A percentile compares a stretch with the other conserved stretches of the same genome.
Evolutionary conservation across 2,329 filamentous ascomycete genomes (phyloP).

Genomic region (Ascochyta clinopodiicola): DNA sequence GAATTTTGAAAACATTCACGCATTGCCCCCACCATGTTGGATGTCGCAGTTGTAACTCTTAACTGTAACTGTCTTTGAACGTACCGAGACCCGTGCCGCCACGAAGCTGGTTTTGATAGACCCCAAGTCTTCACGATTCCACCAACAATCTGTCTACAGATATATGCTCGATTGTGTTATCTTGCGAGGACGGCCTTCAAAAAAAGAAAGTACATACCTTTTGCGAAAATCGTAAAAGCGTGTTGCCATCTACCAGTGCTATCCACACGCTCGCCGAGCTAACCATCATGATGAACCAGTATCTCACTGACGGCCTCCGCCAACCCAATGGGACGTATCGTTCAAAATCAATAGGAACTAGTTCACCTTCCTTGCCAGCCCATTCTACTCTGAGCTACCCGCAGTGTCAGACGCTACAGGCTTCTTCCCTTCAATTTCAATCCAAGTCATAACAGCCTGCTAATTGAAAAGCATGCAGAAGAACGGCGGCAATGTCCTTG

Average conservation of each 20-base stretch:
- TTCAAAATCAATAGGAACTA: constrained; percentile 19
- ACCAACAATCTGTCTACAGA: no score
- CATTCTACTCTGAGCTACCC: constrained; percentile 15
- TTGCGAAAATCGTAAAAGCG: no score
- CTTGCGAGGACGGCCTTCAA: no score
- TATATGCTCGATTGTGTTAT: no score
- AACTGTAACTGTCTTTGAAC: no score
- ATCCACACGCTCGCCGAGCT: constrained; percentile 30
- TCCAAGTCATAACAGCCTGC: constrained; percentile 24
- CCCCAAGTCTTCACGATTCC: no score
- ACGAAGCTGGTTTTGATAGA: no score
- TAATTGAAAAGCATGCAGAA: constrained; percentile 29
- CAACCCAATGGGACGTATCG: constrained; percentile 19
- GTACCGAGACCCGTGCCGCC: no score
- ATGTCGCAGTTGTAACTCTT: neutral
- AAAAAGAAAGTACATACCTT: no score
- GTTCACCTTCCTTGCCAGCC: constrained; percentile 15
- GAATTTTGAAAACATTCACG: neutral
- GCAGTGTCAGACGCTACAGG: constrained; percentile 7
- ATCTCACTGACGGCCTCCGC: neutral
- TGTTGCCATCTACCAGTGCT: constrained; percentile 23
- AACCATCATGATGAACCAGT: constrained; percentile 15
- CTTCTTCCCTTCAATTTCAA: constrained; percentile 16
- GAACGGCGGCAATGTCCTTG: constrained; percentile 28
- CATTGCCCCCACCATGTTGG: neutral